Evolutionary conservation across 2,329 filamentous ascomycete species (phyloP), one percentile per base, ranked within the genome.

Genomic region (Alternaria viburni): DNA sequence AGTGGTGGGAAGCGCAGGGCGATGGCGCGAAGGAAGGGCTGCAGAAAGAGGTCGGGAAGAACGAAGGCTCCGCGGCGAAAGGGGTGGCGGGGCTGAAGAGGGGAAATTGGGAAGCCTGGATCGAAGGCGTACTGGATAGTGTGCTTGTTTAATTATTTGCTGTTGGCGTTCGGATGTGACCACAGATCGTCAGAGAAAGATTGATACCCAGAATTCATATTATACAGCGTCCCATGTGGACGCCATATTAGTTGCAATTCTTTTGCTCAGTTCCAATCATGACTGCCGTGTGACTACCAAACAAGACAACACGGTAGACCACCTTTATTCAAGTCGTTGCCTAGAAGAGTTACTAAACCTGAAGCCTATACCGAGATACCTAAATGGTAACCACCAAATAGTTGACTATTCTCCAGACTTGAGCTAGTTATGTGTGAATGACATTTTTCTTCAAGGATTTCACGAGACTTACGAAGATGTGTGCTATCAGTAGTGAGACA

Each of bases 1-100:
- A 79, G 51, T 86, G 83, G 83, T 79, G 81, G 76, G 82, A 81
- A 50, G 68, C 67, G 32, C 80, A 84, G 56, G 73, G 77, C 2
- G 69, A 68, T 9, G 69, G 69, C 6, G 67, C 62, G 4, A 69
- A 69, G 43, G 65, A 64, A 15, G 73, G 67, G 2, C 36, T 75
- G 59, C 69, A 74, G 57, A 71, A 68, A 19, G 65, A 72, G 44
- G 70, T 70, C 23, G 64, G 67, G 1, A 74, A 70, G 50, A 62
- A 62, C 13, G 54, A 44, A 5, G 36, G 44, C 8, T n/a, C 44
- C 1, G n/a, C 15, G 28, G 46, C 67, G 25, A 60, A 59, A 23
- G 60, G 67, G 2, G 55, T 66, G 5, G 25, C 65, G 17, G 62
- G 60, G 15, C 19, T 61, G 12, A 67, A 56, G 43, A 58, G 43